A percentile compares a stretch with the other conserved stretches of the same genome.
Conservation (phyloP, 129 eudicot genomes). For the Escallonia herrerae region DNA sequence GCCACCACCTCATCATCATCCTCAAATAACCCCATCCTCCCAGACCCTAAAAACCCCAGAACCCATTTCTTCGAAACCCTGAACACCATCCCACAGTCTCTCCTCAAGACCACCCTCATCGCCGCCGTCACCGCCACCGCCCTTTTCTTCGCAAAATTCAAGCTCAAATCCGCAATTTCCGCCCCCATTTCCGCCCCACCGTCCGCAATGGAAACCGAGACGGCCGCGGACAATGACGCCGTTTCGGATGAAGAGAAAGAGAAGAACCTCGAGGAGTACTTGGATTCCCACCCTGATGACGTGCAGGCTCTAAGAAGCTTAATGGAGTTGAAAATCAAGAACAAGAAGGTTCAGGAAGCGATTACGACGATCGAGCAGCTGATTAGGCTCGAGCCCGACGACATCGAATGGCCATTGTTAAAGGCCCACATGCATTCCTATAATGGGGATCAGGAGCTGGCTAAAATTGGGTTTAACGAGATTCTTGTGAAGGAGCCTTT, state of each 20-base stretch:
- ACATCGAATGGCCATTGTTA: slow-evolving; percentile 60
- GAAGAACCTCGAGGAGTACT: slow-evolving; percentile 33
- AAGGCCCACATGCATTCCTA: slow-evolving; percentile 42
- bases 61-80: slow-evolving; percentile 3
- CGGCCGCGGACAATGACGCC: slow-evolving; percentile 15
- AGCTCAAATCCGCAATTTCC: slow-evolving; percentile 34
- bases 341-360: slow-evolving; percentile 47
- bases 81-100: slow-evolving; percentile 19
- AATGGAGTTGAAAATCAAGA: slow-evolving; percentile 55
- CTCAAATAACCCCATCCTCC: slow-evolving; percentile 5
- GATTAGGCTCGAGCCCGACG: slow-evolving; percentile 53
- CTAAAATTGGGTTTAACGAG: slow-evolving; percentile 55
- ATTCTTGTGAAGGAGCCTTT: slow-evolving; percentile 57
- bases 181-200: slow-evolving; percentile 37
- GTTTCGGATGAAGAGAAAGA: slow-evolving; percentile 30
- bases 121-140: slow-evolving; percentile 39
- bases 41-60: slow-evolving; percentile 14
- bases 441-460: slow-evolving; percentile 39
- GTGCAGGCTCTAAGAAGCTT: slow-evolving; percentile 31
- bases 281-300: slow-evolving; percentile 44
- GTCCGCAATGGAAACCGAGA: slow-evolving; percentile 27
- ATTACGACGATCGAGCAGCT: slow-evolving; percentile 37
- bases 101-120: slow-evolving; percentile 41
- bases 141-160: slow-evolving; percentile 31
- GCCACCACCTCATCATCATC: slow-evolving; percentile 11